Percentiles rank a stretch among this genome's conserved stretches.
Conservation (phyloP, 225 moss, liverwort and hornwort genomes). For the Asterella californica region DNA sequence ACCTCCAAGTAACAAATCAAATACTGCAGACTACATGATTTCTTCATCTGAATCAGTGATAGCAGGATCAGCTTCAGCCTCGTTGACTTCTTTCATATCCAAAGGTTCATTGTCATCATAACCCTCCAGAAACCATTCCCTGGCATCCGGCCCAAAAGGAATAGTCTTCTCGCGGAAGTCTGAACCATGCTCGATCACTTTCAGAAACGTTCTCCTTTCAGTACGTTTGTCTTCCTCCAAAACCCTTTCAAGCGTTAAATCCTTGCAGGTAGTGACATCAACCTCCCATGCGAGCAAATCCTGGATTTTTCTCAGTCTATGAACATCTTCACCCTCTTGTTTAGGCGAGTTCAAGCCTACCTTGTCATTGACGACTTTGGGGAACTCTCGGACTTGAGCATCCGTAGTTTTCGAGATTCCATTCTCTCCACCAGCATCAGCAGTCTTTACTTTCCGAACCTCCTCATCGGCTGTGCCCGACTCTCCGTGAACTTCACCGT, state of each 20-base stretch:
- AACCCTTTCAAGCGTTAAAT: slow-evolving; percentile 32
- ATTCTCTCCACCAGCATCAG: background rate
- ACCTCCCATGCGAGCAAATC: slow-evolving; percentile 42
- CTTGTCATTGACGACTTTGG: background rate
- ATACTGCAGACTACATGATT: background rate
- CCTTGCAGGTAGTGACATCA: slow-evolving; percentile 31
- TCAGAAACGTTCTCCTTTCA: slow-evolving; percentile 19
- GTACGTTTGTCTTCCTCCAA: slow-evolving; percentile 15
- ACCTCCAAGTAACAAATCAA: too few relatives aligned
- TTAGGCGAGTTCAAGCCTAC: background rate
- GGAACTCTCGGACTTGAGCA: background rate
- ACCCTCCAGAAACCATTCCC: slow-evolving; percentile 36
- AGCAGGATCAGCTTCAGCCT: slow-evolving; percentile 15
- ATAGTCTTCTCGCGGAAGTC: slow-evolving; percentile 31
- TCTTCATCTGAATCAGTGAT: slow-evolving; percentile 43
- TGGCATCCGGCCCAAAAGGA: slow-evolving; percentile 34
- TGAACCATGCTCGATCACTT: slow-evolving; percentile 40
- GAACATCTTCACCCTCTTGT: background rate
- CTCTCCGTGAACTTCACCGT: slow-evolving; percentile 28
- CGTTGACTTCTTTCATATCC: slow-evolving; percentile 8
- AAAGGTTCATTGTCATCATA: slow-evolving; percentile 8
- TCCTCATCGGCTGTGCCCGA: background rate
- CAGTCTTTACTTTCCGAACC: background rate
- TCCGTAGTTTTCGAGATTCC: background rate
- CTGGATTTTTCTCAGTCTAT: background rate